Percentiles rank a stretch among this genome's conserved stretches.
Conservation (phyloP, 345 rosid species). For the Populus deltoides region DNA sequence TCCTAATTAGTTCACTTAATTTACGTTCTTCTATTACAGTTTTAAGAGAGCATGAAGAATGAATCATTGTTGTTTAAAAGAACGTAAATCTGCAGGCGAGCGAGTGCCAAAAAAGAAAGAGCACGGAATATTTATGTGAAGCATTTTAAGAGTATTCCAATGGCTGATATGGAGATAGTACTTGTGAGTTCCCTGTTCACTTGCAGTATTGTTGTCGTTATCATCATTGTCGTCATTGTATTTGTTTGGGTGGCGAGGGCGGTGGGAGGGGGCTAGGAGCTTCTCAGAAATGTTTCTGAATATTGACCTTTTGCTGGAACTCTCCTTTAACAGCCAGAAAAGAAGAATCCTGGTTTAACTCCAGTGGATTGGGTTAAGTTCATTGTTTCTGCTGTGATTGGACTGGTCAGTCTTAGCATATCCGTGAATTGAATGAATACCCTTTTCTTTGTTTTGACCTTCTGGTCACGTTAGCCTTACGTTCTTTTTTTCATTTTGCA, state of each 20-base stretch:
- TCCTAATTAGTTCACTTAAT: no score
- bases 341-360: constrained; percentile 31
- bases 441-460: neutral
- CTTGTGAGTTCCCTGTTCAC: constrained; percentile 15
- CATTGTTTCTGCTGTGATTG: constrained; percentile 23
- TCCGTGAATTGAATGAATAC: neutral
- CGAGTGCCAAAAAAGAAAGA: constrained; percentile 3
- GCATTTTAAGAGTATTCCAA: constrained; percentile 28
- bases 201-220: neutral
- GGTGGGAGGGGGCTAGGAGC: no score
- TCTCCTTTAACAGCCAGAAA: constrained; percentile 22
- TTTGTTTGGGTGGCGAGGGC: neutral
- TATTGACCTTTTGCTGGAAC: neutral
- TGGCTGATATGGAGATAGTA: constrained; percentile 35
- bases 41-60: neutral
- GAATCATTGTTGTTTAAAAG: neutral
- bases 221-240: neutral
- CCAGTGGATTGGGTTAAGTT: constrained; percentile 34
- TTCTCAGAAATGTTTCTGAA: neutral
- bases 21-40: neutral
- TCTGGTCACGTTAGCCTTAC: neutral
- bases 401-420: constrained; percentile 21
- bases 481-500: neutral
- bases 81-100: constrained; percentile 17
- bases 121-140: constrained; percentile 25